These are phyloP conservation scores for Beauveria brongniartii DNA, from an alignment of 2,329 filamentous ascomycete species.

Conservation along the genomic window DNA sequence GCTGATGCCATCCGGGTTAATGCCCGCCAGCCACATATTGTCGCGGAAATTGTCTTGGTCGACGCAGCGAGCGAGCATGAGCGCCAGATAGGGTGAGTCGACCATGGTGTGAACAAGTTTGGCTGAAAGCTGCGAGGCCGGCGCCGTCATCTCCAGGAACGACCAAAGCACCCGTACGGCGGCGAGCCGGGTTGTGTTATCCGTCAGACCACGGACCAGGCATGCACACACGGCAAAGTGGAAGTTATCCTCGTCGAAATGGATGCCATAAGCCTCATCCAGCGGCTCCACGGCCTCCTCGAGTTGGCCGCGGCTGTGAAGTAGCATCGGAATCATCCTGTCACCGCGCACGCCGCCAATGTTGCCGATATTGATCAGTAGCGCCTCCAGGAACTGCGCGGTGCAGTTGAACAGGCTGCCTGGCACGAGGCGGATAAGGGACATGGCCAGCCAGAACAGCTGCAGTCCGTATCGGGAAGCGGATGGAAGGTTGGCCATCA, in stretches of 20 bases:
- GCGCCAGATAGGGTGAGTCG: conserved; percentile 50
- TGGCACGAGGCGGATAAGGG: conserved; percentile 56
- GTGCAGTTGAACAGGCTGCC: conserved; percentile 57
- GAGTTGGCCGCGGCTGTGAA: conserved; percentile 52
- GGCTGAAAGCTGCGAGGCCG: conserved; percentile 11
- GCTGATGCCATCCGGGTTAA: conserved; percentile 33
- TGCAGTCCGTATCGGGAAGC: conserved; percentile 61
- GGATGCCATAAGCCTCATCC: conserved; percentile 58
- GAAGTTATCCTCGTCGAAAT: conserved; percentile 56
- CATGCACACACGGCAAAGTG: conserved; percentile 60
- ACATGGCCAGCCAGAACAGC: conserved; percentile 63
- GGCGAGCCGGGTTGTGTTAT: conserved; percentile 50
- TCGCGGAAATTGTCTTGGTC: conserved; percentile 54
- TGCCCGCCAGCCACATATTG: conserved; percentile 51
- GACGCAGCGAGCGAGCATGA: conserved; percentile 50
- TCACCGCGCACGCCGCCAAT: conserved; percentile 51
- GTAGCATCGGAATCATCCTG: conserved; percentile 49
- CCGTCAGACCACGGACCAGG: conserved; percentile 55
- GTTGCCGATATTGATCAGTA: conserved; percentile 55
- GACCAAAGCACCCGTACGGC: conserved; percentile 54
- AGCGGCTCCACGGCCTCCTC: conserved; percentile 54
- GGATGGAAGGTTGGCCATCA: conserved; percentile 61
- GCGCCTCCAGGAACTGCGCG: conserved; percentile 55
- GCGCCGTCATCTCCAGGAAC: conserved; percentile 38
- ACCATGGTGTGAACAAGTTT: conserved; percentile 18